Evolutionary conservation across 192 early-diverging fungal species (phyloP).

Genomic region (Globomyces pollinis-pini): DNA sequence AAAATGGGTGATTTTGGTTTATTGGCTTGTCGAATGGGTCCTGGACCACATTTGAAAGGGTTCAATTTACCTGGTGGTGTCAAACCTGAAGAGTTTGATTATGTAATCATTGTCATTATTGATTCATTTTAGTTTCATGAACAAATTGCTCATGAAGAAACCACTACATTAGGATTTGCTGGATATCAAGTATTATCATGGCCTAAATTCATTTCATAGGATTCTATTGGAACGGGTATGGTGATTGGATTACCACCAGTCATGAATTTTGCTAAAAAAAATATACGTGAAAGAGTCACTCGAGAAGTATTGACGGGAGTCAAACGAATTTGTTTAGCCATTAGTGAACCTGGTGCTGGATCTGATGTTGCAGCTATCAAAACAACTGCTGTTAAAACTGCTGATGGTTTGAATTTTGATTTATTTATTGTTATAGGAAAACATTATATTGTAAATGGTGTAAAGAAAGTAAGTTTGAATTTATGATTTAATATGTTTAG

Average conservation of each 20-base stretch:
- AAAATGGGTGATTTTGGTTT: slow-evolving; percentile 34
- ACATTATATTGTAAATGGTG: slow-evolving; percentile 49
- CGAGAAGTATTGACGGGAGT: slow-evolving; percentile 33
- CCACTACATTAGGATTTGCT: slow-evolving; percentile 20
- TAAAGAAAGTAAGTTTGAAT: no score
- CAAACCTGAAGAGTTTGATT: slow-evolving; percentile 45
- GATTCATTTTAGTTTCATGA: no score
- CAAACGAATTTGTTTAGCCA: slow-evolving; percentile 47
- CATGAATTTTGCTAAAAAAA: slow-evolving; percentile 24
- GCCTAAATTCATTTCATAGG: no score
- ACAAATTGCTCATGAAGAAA: slow-evolving; percentile 37
- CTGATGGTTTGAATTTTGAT: no score
- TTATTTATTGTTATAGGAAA: no score
- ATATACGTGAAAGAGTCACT: slow-evolving; percentile 34
- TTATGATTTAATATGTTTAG: no score
- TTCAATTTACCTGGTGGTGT: slow-evolving; percentile 30
- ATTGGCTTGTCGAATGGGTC: slow-evolving; percentile 34
- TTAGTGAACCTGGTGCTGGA: slow-evolving; percentile 35
- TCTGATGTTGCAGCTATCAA: slow-evolving; percentile 34
- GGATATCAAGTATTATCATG: no score
- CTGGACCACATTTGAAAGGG: slow-evolving; percentile 35
- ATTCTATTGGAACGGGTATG: slow-evolving; percentile 28
- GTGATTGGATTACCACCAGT: slow-evolving; percentile 40
- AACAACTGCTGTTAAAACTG: slow-evolving; percentile 36
- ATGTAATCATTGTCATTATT: no score